Percentiles rank a stretch among this genome's conserved stretches.
Conservation (phyloP, 2,329 filamentous ascomycete species). For the Penicillium sp. region DNA sequence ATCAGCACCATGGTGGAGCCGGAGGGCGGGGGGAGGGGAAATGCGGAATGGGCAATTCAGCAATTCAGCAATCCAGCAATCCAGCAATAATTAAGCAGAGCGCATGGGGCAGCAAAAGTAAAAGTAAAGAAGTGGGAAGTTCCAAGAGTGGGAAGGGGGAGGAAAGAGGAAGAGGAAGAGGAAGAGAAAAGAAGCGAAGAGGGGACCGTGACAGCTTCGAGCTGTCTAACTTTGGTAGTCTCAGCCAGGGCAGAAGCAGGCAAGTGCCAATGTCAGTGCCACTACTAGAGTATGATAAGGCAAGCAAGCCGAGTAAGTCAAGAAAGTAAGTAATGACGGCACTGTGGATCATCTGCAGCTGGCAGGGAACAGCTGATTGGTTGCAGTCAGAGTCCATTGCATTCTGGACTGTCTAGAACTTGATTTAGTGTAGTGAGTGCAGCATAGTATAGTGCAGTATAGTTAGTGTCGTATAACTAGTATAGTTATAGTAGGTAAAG, state of each 20-base stretch:
- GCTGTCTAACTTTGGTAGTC: too few species aligned
- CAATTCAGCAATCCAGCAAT: constrained; percentile 5
- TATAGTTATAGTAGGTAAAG: too few species aligned
- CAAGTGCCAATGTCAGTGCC: too few species aligned
- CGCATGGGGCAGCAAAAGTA: neutral
- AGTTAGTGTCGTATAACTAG: too few species aligned
- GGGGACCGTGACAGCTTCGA: constrained; percentile 1
- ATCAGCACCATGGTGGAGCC: constrained; percentile 76
- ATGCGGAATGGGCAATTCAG: constrained; percentile 1
- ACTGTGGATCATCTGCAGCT: constrained; percentile 1
- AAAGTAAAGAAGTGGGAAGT: neutral
- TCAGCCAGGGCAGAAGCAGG: constrained; percentile 4
- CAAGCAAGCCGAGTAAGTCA: constrained; percentile 2
- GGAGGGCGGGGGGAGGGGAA: neutral
- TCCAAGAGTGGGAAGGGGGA: neutral
- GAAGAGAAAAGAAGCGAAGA: neutral
- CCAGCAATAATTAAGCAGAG: constrained; percentile 3
- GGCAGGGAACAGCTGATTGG: constrained; percentile 3
- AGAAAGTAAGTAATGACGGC: too few species aligned
- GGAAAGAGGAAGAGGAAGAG: neutral
- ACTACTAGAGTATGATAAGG: too few species aligned
- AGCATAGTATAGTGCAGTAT: too few species aligned
- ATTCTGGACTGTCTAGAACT: constrained; percentile 11
- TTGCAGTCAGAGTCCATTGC: constrained; percentile 5
- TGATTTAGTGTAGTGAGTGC: too few species aligned